These are phyloP conservation scores for Hypericum perforatum DNA, from an alignment of 345 rosid genomes.

Conservation along the genomic window DNA sequence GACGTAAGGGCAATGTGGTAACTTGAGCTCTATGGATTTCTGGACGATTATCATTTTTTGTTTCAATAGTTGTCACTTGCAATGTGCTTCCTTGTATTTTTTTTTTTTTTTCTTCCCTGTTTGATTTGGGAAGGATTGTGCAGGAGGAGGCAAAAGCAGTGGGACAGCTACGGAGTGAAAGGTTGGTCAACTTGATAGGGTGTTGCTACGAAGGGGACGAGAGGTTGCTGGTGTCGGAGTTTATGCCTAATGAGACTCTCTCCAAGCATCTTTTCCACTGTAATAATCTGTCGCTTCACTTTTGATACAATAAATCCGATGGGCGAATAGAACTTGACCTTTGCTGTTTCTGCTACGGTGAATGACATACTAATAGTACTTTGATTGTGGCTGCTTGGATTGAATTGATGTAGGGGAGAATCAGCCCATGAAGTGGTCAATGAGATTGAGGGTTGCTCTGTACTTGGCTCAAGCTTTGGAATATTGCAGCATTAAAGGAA, in stretches of 20 bases:
- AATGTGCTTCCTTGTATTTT: no score
- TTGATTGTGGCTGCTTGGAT: no score
- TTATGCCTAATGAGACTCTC: conserved; percentile 80
- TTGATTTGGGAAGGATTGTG: background rate
- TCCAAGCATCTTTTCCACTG: conserved; percentile 85
- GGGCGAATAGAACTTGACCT: no score
- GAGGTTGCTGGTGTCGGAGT: conserved; percentile 83
- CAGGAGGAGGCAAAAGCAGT: conserved; percentile 79
- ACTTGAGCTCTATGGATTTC: no score
- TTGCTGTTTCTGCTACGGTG: no score
- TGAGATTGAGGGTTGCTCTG: conserved; percentile 88
- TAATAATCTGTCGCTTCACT: conserved; percentile 11
- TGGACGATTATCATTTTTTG: no score
- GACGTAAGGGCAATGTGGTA: no score
- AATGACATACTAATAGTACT: no score
- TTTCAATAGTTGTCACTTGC: no score
- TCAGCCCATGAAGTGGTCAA: conserved; percentile 95
- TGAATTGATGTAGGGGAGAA: conserved; percentile 54
- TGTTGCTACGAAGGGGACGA: conserved; percentile 94
- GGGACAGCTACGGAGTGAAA: conserved; percentile 61
- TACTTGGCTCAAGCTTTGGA: conserved; percentile 93
- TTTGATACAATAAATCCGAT: no score
- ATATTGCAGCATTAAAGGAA: conserved; percentile 78
- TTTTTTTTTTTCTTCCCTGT: no score
- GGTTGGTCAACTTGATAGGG: conserved; percentile 81